Evolutionary conservation across 2,329 filamentous ascomycete species (phyloP).

Genomic region (Colletotrichum chrysophilum): DNA sequence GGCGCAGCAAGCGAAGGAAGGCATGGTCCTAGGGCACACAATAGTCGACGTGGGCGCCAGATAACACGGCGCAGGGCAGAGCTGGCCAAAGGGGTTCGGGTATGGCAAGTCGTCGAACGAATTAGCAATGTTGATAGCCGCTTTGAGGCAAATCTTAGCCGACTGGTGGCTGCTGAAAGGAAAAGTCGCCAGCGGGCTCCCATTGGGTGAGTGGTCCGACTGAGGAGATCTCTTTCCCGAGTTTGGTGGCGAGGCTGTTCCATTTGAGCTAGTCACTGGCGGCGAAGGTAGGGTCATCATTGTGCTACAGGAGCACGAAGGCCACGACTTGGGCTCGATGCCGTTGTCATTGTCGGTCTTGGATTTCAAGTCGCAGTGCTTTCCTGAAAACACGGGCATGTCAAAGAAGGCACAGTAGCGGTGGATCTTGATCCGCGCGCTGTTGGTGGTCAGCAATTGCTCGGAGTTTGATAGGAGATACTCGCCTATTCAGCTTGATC

Average conservation of each 20-base stretch:
- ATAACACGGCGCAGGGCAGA: slow-evolving; percentile 36
- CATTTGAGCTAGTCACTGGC: slow-evolving; percentile 31
- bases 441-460: slow-evolving; percentile 24
- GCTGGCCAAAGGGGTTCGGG: slow-evolving; percentile 43
- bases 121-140: slow-evolving; percentile 51
- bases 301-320: slow-evolving; percentile 38
- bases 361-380: slow-evolving; percentile 52
- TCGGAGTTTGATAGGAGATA: neutral
- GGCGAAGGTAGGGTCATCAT: slow-evolving; percentile 30
- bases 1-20: slow-evolving; percentile 49
- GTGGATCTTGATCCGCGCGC: slow-evolving; percentile 56
- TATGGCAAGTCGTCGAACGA: slow-evolving; percentile 51
- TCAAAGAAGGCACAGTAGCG: slow-evolving; percentile 57
- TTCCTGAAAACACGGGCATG: slow-evolving; percentile 51
- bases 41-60: slow-evolving; percentile 40
- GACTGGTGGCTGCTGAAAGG: slow-evolving; percentile 53
- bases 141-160: slow-evolving; percentile 53
- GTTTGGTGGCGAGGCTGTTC: slow-evolving; percentile 25
- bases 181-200: slow-evolving; percentile 28
- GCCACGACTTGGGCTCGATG: slow-evolving; percentile 35
- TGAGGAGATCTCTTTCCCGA: slow-evolving; percentile 26
- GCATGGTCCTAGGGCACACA: slow-evolving; percentile 49
- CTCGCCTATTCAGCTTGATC: slow-evolving; percentile 55
- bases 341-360: slow-evolving; percentile 28
- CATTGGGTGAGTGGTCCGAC: slow-evolving; percentile 12